A percentile compares a stretch with the other conserved stretches of the same genome.
Conservation (phyloP, 495 filamentous ascomycete genomes). For the Pseudomonodictys pantanalensis region DNA sequence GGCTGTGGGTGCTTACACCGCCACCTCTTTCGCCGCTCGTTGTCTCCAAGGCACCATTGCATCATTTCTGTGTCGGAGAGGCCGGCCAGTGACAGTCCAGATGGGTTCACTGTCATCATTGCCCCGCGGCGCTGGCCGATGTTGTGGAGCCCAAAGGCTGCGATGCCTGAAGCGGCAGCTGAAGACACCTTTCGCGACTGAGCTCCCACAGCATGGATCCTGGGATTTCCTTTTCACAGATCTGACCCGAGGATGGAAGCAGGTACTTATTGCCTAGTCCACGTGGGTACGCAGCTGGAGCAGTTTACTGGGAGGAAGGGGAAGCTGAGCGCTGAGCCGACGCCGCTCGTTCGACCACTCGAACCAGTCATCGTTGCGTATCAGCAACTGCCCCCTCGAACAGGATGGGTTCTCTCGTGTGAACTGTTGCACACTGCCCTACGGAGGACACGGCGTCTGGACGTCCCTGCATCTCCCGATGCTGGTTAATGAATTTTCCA, state of each 20-base stretch:
- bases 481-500: no score
- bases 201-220: neutral
- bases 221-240: neutral
- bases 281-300: neutral
- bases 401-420: constrained; percentile 2
- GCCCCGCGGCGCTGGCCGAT: no score
- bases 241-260: neutral
- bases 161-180: no score
- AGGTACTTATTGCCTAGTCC: neutral
- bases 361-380: neutral
- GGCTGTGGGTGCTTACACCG: no score
- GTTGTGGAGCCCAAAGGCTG: no score
- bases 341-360: neutral
- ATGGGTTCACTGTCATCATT: no score
- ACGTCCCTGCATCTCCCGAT: no score
- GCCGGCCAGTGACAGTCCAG: no score
- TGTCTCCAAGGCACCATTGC: no score
- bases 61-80: no score
- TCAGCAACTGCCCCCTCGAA: neutral
- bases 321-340: constrained; percentile 8
- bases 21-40: no score
- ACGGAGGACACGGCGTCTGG: neutral
- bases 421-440: neutral
- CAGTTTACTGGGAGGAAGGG: neutral
- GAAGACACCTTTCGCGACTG: neutral